Evolutionary conservation across 2,329 filamentous ascomycete genomes (phyloP), one percentile per base, ranked within the genome.

Genomic region (Fusarium sp.): DNA sequence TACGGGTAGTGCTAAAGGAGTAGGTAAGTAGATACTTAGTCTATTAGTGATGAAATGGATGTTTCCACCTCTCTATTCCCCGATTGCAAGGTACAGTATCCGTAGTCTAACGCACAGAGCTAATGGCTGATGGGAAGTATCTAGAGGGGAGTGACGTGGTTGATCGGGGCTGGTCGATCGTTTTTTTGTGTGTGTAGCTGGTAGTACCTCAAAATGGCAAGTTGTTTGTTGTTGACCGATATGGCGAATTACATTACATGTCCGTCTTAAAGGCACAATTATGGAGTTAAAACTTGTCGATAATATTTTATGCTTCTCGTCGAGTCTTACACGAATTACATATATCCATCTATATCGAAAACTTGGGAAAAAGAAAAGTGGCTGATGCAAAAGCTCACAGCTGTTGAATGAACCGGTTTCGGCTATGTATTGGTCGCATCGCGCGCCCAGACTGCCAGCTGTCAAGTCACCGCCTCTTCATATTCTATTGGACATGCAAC

Each of bases 21-120:
- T 30, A 23, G 23, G 23, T 23, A 23, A 5, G 22, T 23, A 23
- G 23, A 7, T 23, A n/a, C n/a, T n/a, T n/a, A n/a, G n/a, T n/a
- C n/a, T n/a, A n/a, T n/a, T n/a, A 23, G 40, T 32, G 49, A 57
- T 17, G 35, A 27, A 33, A 33, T 37, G 54, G n/a, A 32, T 58
- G 55, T 69, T 68, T 52, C 67, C 62, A 70, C 63, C 63, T 69
- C 66, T 50, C 62, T 67, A 68, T 67, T 70, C 62, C 64, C 65
- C 65, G 55, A 67, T 66, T 47, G 62, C 55, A 45, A 32, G 48
- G 47, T 53, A 47, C 23, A 27, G 22, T 33, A 53, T 41, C 35
- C 17, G 57, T 56, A 13, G 10, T 30, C 27, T 13, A 64, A 67
- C 23, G 27, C 41, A 49, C 50, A 45, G 58, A 58, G 56, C 62